These are phyloP conservation scores for Bombardia bombarda DNA, from an alignment of 495 filamentous ascomycete genomes.

Conservation along the genomic window DNA sequence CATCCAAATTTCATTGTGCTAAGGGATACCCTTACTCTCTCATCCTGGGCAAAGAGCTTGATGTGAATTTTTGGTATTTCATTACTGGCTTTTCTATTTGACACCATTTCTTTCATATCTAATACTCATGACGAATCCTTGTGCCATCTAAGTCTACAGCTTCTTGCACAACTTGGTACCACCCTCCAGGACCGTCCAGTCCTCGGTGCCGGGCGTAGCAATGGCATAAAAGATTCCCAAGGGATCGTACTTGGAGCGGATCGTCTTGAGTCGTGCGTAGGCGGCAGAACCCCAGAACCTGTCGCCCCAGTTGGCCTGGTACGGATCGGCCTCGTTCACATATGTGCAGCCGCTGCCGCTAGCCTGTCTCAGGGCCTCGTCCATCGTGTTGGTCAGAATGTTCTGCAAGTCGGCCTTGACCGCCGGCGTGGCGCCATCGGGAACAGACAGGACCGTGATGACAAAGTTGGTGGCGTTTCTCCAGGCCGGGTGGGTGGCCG, in stretches of 20 bases:
- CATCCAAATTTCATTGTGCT: too few species aligned
- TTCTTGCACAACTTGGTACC: constrained; percentile 26
- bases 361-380: constrained; percentile 19
- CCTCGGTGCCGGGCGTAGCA: constrained; percentile 31
- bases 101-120: too few species aligned
- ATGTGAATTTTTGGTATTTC: too few species aligned
- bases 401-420: constrained; percentile 17
- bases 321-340: constrained; percentile 45
- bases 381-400: constrained; percentile 17
- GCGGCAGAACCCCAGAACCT: constrained; percentile 30
- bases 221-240: constrained; percentile 38
- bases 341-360: constrained; percentile 29
- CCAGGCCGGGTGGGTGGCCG: constrained; percentile 49
- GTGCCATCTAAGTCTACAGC: too few species aligned
- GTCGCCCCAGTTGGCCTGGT: constrained; percentile 29
- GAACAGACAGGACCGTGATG: constrained; percentile 9
- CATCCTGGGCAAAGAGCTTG: too few species aligned
- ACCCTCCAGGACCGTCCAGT: constrained; percentile 30
- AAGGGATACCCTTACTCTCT: too few species aligned
- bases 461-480: constrained; percentile 20
- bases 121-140: too few species aligned
- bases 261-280: constrained; percentile 24
- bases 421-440: constrained; percentile 5
- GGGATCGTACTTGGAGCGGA: constrained; percentile 50
- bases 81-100: too few species aligned